Evolutionary conservation across 371 early-diverging fungal species (phyloP), one percentile per base, ranked within the genome.

Genomic region (Cokeromyces recurvatus): DNA sequence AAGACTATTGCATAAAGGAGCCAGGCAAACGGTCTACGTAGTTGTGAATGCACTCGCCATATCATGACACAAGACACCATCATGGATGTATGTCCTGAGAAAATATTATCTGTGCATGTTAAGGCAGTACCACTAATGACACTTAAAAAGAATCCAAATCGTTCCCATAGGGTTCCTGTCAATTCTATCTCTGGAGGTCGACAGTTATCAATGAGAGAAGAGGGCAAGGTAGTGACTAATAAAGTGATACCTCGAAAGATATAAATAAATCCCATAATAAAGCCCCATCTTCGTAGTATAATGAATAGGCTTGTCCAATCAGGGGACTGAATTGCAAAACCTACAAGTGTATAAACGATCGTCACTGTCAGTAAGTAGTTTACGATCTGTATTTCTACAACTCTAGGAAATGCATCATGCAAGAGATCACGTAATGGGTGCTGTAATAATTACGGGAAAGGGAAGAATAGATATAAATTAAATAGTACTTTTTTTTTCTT

Each of bases 31-130:
- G 49, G 39, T 48, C 76, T 61, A 22, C 60, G 56, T 38, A 77
- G 58, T 15, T 68, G 61, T 38, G 81, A 77, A 40, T 88, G 82
- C n/a, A 74, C 65, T 3, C 79, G 70, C 76, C 85, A 86, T 12
- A 80, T 53, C 52, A 87, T 66, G 12, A 77, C 78, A 48, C 79
- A 75, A 7, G 55, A 63, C 65, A 65, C 65, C 70, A 86, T 74
- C 34, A 84, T 64, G 8, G 76, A 64, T 1, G 86, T 84, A 51
- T 89, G 87, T 4, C 87, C 89, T 3, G 87, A 86, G 55, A 81
- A 89, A 38, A 89, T 79, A 39, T 82, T 82, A 59, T 87, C 86
- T 0, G 88, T 86, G 57, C 88, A 89, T 16, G 81, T 74, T 39
- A 75, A 65, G 15, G 68, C 57, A 5, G 59, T 19, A 27, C 63